Base-by-base conservation (phyloP, 2,329 filamentous ascomycete genomes). In the Clathrospora elynae region DNA sequence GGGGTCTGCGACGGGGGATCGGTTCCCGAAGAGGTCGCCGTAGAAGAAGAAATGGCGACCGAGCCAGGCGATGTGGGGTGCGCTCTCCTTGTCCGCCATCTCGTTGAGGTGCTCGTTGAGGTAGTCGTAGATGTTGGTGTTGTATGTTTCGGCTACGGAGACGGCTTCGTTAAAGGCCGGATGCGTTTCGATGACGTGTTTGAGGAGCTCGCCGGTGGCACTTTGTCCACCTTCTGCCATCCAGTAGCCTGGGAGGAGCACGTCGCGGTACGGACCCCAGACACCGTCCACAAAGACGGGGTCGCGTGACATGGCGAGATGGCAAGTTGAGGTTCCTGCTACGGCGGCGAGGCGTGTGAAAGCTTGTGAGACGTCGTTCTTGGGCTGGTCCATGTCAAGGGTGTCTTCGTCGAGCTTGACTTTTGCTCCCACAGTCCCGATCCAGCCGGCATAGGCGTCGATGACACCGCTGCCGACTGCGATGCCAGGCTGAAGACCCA, bases 21-120 rank as follows among this genome's bases (percentile, higher is more conserved):
- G 86, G 75, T 99, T 99, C 49, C 93, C 93, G 80, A 95, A 97
- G 3, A 97, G 79, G 66, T 99, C 93, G 52, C 93, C 93, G 70
- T 99, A 99, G 77, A 99, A 95, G 82, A 99, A 99, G 75, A 95
- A 87, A 72, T 99, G 92, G 6, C 92, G 88, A 9, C 85, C 90
- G 2, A 99, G 78, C 71, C 91, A 95, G 12, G 89, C 86, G 51
- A 97, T 81, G 37, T 83, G 84, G 0, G 91, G 91, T 2, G 89
- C 89, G 2, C 78, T 75, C 16, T 75, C 72, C 61, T 84, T 84
- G 59, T 85, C 80, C 16, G 81, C 81, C 77, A 97, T 80, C 57
- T 89, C 84, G 48, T 84, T 81, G 8, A 99, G 82, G 63, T 95
- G 90, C 51, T 85, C 80, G 71, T 99, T 97, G 42, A 99, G 81